Base-by-base conservation (phyloP, 129 eudicot genomes). In the Arctium minus region DNA sequence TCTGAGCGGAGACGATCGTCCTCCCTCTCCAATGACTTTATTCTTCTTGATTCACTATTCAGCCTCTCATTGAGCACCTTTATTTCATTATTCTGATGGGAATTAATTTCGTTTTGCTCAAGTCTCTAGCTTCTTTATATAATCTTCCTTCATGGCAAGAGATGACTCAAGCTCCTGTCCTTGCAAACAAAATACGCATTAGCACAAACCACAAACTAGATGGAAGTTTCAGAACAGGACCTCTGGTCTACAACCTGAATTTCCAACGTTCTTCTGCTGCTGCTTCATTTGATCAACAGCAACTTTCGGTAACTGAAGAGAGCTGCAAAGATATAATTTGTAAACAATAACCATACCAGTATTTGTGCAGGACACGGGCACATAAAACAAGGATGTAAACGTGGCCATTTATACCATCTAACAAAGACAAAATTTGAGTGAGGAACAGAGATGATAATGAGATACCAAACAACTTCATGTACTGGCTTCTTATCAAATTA, bases 11-110 rank as follows among this genome's bases (percentile, higher is more conserved):
- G 92, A 44, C 96, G 96, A 72, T 96, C 98, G 22, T 88, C 89
- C 82, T 96, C 99, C 77, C 99, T 86, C 92, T 96, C 99, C 62
- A 93, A 81, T 62, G 92, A 90, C 87, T 96, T 93, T 75, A 93
- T 88, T 87, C 90, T 88, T 88, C 91, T 89, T 67, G 87, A 92
- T 86, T 96, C 99, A 85, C 39, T 88, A 73, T 81, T 92, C 76
- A 92, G 85, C 89, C 87, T 90, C 80, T 96, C 99, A 70, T 86
- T 87, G 37, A 96, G 94, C 79, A 92, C 65, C 84, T 79, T 88
- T 69, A 93, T 89, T 83, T 96, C 99, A 79, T 84, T 89, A 70
- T 84, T 87, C 72, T 88, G 96, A 60, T 88, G 97, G 72, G 82
- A 82, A 77, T 83, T 91, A 22, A 76, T 82, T 46, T 88, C 94